Conservation (phyloP, 2,329 filamentous ascomycete genomes). For the Cyphellophora europaea region DNA sequence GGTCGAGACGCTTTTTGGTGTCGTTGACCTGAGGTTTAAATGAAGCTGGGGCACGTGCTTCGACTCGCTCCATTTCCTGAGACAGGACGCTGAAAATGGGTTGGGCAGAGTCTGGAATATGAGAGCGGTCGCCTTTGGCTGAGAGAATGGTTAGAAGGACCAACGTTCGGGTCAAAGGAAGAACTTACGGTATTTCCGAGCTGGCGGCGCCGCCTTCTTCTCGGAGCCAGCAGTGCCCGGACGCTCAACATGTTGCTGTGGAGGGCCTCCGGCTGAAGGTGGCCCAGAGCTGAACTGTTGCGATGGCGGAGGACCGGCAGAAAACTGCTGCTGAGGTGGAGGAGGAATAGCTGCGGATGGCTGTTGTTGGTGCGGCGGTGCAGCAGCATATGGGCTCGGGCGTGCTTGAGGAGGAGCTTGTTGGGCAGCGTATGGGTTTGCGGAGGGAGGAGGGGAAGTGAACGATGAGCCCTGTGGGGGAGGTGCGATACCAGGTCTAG, state of each 20-base stretch:
- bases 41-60: slow-evolving; percentile 71
- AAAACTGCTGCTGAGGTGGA: slow-evolving; percentile 36
- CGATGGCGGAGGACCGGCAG: slow-evolving; percentile 34
- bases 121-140: slow-evolving; percentile 72
- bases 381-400: slow-evolving; percentile 35
- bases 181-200: slow-evolving; percentile 57
- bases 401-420: slow-evolving; percentile 28
- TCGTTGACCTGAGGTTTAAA: slow-evolving; percentile 87
- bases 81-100: slow-evolving; percentile 72
- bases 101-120: slow-evolving; percentile 70
- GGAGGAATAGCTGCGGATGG: slow-evolving; percentile 29
- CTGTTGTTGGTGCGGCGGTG: slow-evolving; percentile 28
- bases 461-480: slow-evolving; percentile 24
- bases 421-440: slow-evolving; percentile 23
- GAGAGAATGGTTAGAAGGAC: slow-evolving; percentile 19
- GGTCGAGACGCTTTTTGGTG: slow-evolving; percentile 81
- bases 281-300: slow-evolving; percentile 41
- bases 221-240: slow-evolving; percentile 43
- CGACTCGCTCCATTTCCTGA: slow-evolving; percentile 81
- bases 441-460: slow-evolving; percentile 5
- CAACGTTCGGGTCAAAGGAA: slow-evolving; percentile 5
- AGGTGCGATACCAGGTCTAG: slow-evolving; percentile 40
- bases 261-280: slow-evolving; percentile 36
- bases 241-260: slow-evolving; percentile 38
- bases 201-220: slow-evolving; percentile 38